Conservation (phyloP, 768 basidiomycete genomes). For the Termitomyces sp. region DNA sequence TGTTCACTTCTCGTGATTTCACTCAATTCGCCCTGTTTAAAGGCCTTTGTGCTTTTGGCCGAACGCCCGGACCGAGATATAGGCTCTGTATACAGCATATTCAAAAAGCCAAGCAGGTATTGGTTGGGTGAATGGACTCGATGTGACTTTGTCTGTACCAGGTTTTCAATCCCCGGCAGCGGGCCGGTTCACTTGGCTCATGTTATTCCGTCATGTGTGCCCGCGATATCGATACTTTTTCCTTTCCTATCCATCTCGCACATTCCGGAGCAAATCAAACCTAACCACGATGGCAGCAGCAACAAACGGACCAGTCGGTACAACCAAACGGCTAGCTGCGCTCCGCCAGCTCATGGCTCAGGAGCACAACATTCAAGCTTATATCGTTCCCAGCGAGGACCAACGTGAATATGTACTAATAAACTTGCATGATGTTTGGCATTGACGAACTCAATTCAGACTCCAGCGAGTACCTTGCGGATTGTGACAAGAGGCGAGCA, state of each 20-base stretch:
- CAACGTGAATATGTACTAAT: constrained; percentile 55
- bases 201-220: constrained; percentile 12
- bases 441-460: constrained; percentile 37
- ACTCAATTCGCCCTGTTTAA: too few relatives aligned
- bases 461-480: constrained; percentile 83
- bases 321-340: constrained; percentile 52
- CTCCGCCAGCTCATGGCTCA: constrained; percentile 69
- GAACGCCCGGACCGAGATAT: too few relatives aligned
- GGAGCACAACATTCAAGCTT: constrained; percentile 49
- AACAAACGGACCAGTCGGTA: constrained; percentile 46
- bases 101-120: too few relatives aligned
- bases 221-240: constrained; percentile 9
- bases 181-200: constrained; percentile 1
- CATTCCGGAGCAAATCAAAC: not conserved
- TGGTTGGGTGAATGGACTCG: too few relatives aligned
- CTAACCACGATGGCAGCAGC: constrained; percentile 28
- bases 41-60: too few relatives aligned
- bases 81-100: too few relatives aligned
- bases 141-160: too few relatives aligned
- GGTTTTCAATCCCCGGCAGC: not conserved
- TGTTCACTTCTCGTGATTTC: too few relatives aligned
- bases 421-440: not conserved
- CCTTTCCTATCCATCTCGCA: not conserved
- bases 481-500: constrained; percentile 76
- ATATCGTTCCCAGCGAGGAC: constrained; percentile 89